Base-by-base conservation (phyloP, 305 asterid species). In the Rubia balearica region DNA sequence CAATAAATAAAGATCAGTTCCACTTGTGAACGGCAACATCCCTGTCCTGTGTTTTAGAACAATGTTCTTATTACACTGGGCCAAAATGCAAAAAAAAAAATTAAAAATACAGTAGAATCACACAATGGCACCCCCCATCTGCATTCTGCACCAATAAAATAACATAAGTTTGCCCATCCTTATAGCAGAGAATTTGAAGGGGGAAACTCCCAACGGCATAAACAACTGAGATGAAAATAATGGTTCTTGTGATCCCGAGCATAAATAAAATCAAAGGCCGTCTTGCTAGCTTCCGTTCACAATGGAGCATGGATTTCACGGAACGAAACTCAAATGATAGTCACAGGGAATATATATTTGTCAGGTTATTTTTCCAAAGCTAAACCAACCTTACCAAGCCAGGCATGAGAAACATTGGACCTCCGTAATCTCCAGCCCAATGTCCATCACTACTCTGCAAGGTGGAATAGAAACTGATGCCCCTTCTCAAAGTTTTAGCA, bases 391-490 rank as follows among this genome's bases (percentile, higher is more conserved):
- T 79, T 73, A 94, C 99, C 96, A 94, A 68, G 75, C 97, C 97
- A 74, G 99, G 98, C 86, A 94, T 68, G 77, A 94, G 85, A 85
- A 94, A 94, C 96, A 89, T 88, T 7, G 78, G 78, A 27, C 78
- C 78, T 21, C 78, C 78, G 22, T 74, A 74, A 77, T 92, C 98
- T 71, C 97, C 98, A 16, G 97, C 81, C 98, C 98, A 92, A 60
- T 92, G 96, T 69, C 98, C 98, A 75, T 92, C 98, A 45, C 76
- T 75, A 77, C 89, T 89, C 84, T 90, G 97, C 76, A 90, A 76
- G 66, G 95, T 87, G 72, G 97, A 90, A 76, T 92, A 82, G 81
- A 84, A 90, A 74, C 76, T 27, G 75, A 92, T 73, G 33, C 93
- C 97, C 75, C 96, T 87, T 83, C 82, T 90, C 81, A 92, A 69